Evolutionary conservation across 352 stramenopile genomes (phyloP), one percentile per base, ranked within the genome.

Genomic region (Phytopythium helicoides): DNA sequence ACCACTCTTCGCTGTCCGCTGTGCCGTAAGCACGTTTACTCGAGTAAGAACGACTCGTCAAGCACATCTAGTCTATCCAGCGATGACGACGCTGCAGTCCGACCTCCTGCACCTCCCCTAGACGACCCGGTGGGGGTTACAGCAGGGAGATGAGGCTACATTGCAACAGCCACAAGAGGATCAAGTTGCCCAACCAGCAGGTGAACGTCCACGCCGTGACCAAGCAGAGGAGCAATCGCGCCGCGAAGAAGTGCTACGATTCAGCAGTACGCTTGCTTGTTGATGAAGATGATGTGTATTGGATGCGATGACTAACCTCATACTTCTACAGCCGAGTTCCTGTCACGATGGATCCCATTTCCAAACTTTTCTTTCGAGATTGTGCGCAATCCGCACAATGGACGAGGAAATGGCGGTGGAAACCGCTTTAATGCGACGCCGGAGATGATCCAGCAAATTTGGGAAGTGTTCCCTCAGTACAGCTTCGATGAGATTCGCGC

Each of bases 331-430:
- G 79, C 79, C 14, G 79, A 81, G 39, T 87, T 87, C 34, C n/a
- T 92, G 18, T 82, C 78, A 42, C 69, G 72, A 2, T 92, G 70
- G 67, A 38, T 91, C 9, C 81, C 81, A 35, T 82, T 92, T 41
- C 81, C 81, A 1, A 84, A 81, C 39, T 68, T 92, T 22, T 86
- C 77, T 21, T 89, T 92, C 22, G 81, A 92, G 50, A 88, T 92
- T 28, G 74, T 88, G 18, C 76, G 81, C 6, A 78, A 86, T 37
- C 75, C 62, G 3, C 33, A 62, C 33, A 26, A 28, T 18, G 44
- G 15, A n/a, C 26, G 45, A 15, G 47, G 37, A 16, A 16, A 35
- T n/a, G 48, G 58, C 1, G 41, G 18, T 39, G 37, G 31, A 3
- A 58, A 54, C 28, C 72, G 70, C 15, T 75, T 86, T 8, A 66